Evolutionary conservation across 1,284 basidiomycete species (phyloP).

Genomic region (Boletus mariae): DNA sequence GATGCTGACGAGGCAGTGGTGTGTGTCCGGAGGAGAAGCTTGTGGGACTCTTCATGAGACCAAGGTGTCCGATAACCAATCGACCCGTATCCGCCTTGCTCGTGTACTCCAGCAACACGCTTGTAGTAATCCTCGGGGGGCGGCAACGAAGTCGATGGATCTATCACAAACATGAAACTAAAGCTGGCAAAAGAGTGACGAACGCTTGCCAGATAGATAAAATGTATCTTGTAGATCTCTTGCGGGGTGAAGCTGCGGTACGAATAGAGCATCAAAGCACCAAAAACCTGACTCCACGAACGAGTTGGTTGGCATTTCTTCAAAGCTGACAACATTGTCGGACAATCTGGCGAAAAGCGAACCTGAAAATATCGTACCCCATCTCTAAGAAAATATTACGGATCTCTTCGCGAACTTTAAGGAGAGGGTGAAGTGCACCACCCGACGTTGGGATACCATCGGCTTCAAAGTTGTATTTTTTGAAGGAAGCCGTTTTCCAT

Average conservation of each 20-base stretch:
- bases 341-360: background rate
- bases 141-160: conserved; percentile 75
- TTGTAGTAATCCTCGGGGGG: conserved; percentile 88
- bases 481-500: conserved; percentile 92
- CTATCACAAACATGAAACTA: conserved; percentile 40
- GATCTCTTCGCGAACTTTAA: conserved; percentile 98
- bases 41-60: conserved; percentile 86
- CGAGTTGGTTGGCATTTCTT: conserved; percentile 98
- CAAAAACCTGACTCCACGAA: conserved; percentile 99
- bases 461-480: conserved; percentile 99
- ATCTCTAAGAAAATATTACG: conserved; percentile 98
- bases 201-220: conserved; percentile 80
- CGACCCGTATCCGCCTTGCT: conserved; percentile 89
- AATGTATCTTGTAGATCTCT: conserved; percentile 99
- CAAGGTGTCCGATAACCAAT: conserved; percentile 99
- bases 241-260: conserved; percentile 98
- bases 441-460: conserved; percentile 86
- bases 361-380: conserved; percentile 57
- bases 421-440: conserved; percentile 91
- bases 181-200: background rate
- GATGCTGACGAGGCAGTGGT: conserved; percentile 94
- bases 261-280: conserved; percentile 99
- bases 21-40: conserved; percentile 93
- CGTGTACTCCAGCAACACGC: conserved; percentile 86
- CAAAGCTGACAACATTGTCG: conserved; percentile 64